These are phyloP conservation scores for Aspergillus jensenii DNA, from an alignment of 2,329 filamentous ascomycete genomes.

Conservation along the genomic window DNA sequence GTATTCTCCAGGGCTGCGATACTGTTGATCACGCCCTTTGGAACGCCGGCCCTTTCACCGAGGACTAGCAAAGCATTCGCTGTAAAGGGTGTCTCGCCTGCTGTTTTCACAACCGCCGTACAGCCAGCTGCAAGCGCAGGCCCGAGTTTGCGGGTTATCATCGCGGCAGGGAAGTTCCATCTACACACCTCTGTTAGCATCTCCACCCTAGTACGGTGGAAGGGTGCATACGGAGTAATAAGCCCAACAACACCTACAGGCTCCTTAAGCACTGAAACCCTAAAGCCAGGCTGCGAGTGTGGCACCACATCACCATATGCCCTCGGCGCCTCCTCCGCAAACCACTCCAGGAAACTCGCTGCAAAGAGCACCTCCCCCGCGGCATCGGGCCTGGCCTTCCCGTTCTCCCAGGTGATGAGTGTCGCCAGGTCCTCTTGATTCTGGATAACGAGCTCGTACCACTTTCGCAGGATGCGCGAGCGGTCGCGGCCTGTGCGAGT, in stretches of 20 bases:
- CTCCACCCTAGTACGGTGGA: neutral
- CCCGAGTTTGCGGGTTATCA: slow-evolving; percentile 49
- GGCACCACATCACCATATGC: slow-evolving; percentile 59
- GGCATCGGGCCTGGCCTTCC: slow-evolving; percentile 55
- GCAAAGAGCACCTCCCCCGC: slow-evolving; percentile 51
- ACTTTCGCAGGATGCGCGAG: slow-evolving; percentile 58
- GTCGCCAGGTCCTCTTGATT: slow-evolving; percentile 60
- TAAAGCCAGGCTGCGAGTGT: slow-evolving; percentile 54
- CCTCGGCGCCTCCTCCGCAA: slow-evolving; percentile 57
- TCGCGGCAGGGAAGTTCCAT: slow-evolving; percentile 58
- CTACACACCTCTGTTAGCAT: neutral
- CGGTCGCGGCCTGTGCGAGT: slow-evolving; percentile 59
- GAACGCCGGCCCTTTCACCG: slow-evolving; percentile 80
- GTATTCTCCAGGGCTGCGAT: slow-evolving; percentile 77
- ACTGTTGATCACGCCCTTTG: slow-evolving; percentile 77
- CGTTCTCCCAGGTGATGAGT: slow-evolving; percentile 61
- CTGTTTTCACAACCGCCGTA: slow-evolving; percentile 85
- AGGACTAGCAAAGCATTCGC: slow-evolving; percentile 80
- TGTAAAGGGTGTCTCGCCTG: slow-evolving; percentile 85
- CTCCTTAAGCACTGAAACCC: slow-evolving; percentile 30
- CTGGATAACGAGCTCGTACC: slow-evolving; percentile 62
- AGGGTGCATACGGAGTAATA: slow-evolving; percentile 51
- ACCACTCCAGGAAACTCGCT: slow-evolving; percentile 57
- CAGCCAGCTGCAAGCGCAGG: slow-evolving; percentile 78
- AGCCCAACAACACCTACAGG: slow-evolving; percentile 64